Conservation (phyloP, 140 eudicot species). For the Flaveria floridana region DNA sequence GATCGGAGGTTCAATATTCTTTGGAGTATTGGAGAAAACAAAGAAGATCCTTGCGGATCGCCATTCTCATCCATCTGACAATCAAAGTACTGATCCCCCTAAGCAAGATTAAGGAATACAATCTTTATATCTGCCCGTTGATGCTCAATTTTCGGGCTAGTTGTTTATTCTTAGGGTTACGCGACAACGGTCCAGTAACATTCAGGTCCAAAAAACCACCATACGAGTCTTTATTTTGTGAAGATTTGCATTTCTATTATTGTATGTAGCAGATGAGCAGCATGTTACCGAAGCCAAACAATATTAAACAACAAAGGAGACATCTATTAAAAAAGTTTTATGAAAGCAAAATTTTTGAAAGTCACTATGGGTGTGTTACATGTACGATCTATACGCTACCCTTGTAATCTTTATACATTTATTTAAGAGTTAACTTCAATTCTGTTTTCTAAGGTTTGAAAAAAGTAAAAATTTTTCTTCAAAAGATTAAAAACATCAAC, state of each 20-base stretch:
- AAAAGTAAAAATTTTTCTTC: too few species aligned
- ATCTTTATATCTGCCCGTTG: not conserved
- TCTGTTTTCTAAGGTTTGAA: too few species aligned
- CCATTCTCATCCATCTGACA: conserved; percentile 41
- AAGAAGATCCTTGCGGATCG: conserved; percentile 69
- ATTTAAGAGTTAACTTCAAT: too few species aligned
- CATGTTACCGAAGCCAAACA: not conserved
- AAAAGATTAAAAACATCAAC: too few species aligned
- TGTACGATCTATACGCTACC: not conserved
- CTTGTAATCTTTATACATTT: not conserved
- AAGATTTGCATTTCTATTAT: not conserved
- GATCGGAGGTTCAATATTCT: conserved; percentile 99
- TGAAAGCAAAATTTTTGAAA: not conserved
- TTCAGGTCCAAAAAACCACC: not conserved
- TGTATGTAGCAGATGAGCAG: conserved; percentile 3
- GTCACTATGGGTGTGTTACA: not conserved
- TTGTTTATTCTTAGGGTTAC: conserved; percentile 13
- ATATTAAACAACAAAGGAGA: not conserved
- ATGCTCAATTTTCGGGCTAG: conserved; percentile 31
- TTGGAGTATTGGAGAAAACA: conserved; percentile 89
- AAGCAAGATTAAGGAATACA: conserved; percentile 45
- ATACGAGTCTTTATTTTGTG: not conserved
- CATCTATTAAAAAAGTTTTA: not conserved
- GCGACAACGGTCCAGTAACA: conserved; percentile 4
- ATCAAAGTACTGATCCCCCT: conserved; percentile 26